phyloP scores from a whole-genome alignment of 2,329 filamentous ascomycete genomes.

The Geosmithia putterillii region DNA sequence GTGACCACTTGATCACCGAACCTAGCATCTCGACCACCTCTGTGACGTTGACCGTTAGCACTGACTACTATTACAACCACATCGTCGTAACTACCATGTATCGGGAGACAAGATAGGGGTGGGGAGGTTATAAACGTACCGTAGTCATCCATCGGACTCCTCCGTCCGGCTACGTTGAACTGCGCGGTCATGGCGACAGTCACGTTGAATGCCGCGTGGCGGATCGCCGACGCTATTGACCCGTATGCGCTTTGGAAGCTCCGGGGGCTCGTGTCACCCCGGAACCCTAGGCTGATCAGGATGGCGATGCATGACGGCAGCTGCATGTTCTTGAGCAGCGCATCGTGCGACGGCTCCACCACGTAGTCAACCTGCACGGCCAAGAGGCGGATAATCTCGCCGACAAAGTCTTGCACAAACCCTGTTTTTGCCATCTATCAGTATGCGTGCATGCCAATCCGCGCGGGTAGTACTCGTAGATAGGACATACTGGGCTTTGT shows the following conservation, averaged over 20 bases:
- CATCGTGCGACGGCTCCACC: constrained; percentile 58
- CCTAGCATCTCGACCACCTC: constrained; percentile 63
- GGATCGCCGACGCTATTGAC: constrained; percentile 61
- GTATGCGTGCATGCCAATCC: too few relatives aligned
- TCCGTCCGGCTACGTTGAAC: constrained; percentile 38
- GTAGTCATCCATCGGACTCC: constrained; percentile 49
- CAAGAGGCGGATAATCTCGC: constrained; percentile 55
- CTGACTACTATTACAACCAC: too few relatives aligned
- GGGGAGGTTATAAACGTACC: constrained; percentile 18
- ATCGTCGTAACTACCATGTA: too few relatives aligned
- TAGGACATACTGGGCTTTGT: background rate
- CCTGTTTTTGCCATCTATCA: constrained; percentile 20
- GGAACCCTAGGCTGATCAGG: constrained; percentile 66
- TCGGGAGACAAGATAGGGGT: constrained; percentile 2
- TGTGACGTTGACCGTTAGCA: too few relatives aligned
- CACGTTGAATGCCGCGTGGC: constrained; percentile 56
- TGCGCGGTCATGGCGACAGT: constrained; percentile 49
- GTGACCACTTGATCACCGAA: constrained; percentile 67
- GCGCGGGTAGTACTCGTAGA: background rate
- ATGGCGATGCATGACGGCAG: constrained; percentile 69
- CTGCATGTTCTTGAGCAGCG: constrained; percentile 58
- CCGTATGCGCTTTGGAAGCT: constrained; percentile 62
- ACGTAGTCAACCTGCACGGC: constrained; percentile 73
- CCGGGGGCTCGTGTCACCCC: constrained; percentile 47
- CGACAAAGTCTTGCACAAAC: constrained; percentile 50